Evolutionary conservation across 2,329 filamentous ascomycete species (phyloP), one percentile per base, ranked within the genome.

Genomic region (Diaporthe eres): DNA sequence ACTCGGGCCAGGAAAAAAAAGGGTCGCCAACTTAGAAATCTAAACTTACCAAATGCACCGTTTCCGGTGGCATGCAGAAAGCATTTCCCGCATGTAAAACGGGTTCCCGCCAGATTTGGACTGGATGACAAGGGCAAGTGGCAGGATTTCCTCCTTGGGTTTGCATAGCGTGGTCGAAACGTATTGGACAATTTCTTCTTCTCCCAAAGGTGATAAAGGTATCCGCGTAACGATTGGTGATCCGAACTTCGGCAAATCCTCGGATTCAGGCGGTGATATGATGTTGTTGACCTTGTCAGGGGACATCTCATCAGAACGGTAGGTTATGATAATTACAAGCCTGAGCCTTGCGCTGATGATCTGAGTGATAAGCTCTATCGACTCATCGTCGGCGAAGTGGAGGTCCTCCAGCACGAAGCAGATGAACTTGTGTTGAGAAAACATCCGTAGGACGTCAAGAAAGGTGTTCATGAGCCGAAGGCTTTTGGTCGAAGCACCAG

Each of bases 31-130:
- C 4, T 13, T 2, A 44, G 13, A 25, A 47, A 7, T 9, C 6
- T 25, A 8, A 47, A 65, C 61, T 83, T 98, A 98, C 90, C 93
- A 98, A 68, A 98, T 94, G 82, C 94, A 98, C 79, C 93, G 93
- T 81, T 95, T 76, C 55, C 94, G 92, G 82, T 98, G 93, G 82
- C 95, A 97, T 4, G 94, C 93, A 81, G 94, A 94, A 6, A 98
- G 89, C 90, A 98, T 97, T 84, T 98, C 95, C 74, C 95, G 90
- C 83, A 98, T 94, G 81, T 97, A 97, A 81, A 98, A 98, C 0
- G 95, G 93, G 77, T 98, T 98, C 1, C 96, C 96, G 37, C 91
- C 91, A 12, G 94, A 96, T 85, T 97, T 97, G 80, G 96, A 95
- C 82, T 97, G 94, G 8, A 98, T 92, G 13, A 98, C 94, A 9